Conservation (phyloP, 2,329 filamentous ascomycete genomes). For the Talaromyces amestolkiae region DNA sequence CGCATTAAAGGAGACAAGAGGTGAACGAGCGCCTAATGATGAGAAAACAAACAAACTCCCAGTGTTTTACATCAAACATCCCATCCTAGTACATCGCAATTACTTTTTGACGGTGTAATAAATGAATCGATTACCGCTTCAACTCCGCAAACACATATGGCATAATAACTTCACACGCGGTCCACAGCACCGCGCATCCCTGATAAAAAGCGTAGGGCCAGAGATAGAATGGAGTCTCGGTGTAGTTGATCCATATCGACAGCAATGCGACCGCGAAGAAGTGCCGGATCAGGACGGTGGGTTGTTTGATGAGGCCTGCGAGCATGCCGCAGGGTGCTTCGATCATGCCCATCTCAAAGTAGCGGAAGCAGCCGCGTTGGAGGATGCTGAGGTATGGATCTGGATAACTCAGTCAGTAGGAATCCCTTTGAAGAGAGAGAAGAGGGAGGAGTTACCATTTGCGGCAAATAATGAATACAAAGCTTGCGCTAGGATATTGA, state of each 20-base stretch:
- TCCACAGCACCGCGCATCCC: slow-evolving; percentile 70
- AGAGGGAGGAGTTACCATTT: slow-evolving; percentile 49
- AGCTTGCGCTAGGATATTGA: slow-evolving; percentile 97
- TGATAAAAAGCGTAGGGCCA: slow-evolving; percentile 65
- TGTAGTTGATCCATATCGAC: slow-evolving; percentile 69
- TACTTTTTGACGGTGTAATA: neutral
- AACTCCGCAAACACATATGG: slow-evolving; percentile 75
- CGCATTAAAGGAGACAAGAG: neutral
- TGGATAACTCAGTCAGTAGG: slow-evolving; percentile 16
- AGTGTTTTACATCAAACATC: neutral
- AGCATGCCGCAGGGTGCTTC: slow-evolving; percentile 79
- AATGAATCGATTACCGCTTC: slow-evolving; percentile 24
- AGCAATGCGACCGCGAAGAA: slow-evolving; percentile 94
- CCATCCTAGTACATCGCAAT: neutral
- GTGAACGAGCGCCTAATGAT: neutral
- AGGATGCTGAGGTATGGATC: slow-evolving; percentile 73
- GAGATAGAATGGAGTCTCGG: slow-evolving; percentile 52
- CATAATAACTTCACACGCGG: slow-evolving; percentile 76
- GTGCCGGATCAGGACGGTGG: slow-evolving; percentile 78
- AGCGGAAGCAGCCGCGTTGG: slow-evolving; percentile 86
- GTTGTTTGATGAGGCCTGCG: slow-evolving; percentile 74
- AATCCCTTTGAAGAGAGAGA: neutral
- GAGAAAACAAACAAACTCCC: neutral
- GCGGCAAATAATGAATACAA: slow-evolving; percentile 91
- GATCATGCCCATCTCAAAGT: slow-evolving; percentile 75